Base-by-base conservation (phyloP, 495 filamentous ascomycete genomes). In the Tuber aestivum region DNA sequence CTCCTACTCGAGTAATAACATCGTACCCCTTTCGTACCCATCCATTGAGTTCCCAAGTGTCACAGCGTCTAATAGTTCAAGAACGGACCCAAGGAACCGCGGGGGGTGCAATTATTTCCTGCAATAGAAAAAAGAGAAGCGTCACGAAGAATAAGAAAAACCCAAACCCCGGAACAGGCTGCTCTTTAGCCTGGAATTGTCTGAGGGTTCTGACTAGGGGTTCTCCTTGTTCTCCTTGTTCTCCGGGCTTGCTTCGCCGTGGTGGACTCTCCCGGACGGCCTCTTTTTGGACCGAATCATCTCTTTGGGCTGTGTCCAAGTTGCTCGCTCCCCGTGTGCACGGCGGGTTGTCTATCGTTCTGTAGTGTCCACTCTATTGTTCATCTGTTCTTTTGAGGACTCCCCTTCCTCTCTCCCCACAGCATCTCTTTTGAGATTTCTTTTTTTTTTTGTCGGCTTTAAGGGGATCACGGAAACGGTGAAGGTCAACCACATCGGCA, bases 391-490 rank as follows among this genome's bases (percentile, higher is more conserved):
- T 79, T 68, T 68, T 79, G 76, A 78, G 74, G 77, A 14, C 77
- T 79, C 69, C 69, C 68, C 76, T 76, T 78, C 73, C 76, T 74
- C 72, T 70, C 70, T 50, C 69, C 77, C 72, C 78, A 79, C 77
- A 70, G 56, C 77, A 75, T 75, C 76, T 68, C 76, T 72, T 71
- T 41, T 68, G 70, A 42, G 44, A 65, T 41, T 71, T 71, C 42
- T 61, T 77, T 77, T 56, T 65, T 35, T 70, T 79, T 68, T 79
- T 72, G 74, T 65, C 35, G 65, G 76, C 50, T 35, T 50, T 27
- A 78, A 79, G 61, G 61, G 69, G 70, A 75, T 71, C 78, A 69
- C 72, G 65, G 71, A 56, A 69, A 72, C 75, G 69, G 75, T 35
- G 56, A 65, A 75, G 74, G 70, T 56, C 44, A 72, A 65, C 27